Base-by-base conservation (phyloP, 2,329 filamentous ascomycete species). In the Sclerotiophoma versabilis region DNA sequence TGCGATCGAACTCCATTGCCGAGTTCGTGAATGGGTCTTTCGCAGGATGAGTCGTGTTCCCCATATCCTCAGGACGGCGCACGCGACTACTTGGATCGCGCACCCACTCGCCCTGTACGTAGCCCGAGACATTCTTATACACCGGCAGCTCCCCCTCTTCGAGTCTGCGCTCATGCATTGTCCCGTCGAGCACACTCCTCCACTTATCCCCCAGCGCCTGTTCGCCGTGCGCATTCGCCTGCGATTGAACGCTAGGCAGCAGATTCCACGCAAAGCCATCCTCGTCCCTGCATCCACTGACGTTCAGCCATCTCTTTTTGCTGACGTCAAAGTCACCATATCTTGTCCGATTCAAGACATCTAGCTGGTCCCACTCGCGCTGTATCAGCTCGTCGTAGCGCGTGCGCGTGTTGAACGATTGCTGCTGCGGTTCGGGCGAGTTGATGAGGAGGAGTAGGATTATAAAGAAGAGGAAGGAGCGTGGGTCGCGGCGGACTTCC, bases 211-310 rank as follows among this genome's bases (percentile, higher is more conserved):
- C 51, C 34, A 54, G 32, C 27, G 51, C 51, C 9, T 23, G 41
- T 15, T 51, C 37, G 9, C 53, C 53, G 19, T 56, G 42, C 15
- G 30, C 15, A 10, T 47, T 27, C 49, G 87, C 90, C 60, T 84
- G 83, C 55, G 87, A 77, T 69, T 85, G 86, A 54, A 93, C 91
- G 1, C 79, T 76, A 0, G 80, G 79, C 19, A 97, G 78, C 52
- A 92, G 81, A 27, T 87, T 83, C 93, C 93, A 97, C 1, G 85
- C 88, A 73, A 90, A 91, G 4, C 84, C 86, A 75, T 96, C 90
- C 17, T 86, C 83, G 39, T 85, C 78, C 42, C 89, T 84, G 57
- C 96, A 87, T 1, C 93, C 93, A 2, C 90, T 90, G 45, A 96
- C 78, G 45, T 81, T 81, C 53, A 77, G 58, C 81, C 79, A 84